These are phyloP conservation scores for Penicillium corylophilum DNA, from an alignment of 2,329 filamentous ascomycete genomes.

Conservation along the genomic window DNA sequence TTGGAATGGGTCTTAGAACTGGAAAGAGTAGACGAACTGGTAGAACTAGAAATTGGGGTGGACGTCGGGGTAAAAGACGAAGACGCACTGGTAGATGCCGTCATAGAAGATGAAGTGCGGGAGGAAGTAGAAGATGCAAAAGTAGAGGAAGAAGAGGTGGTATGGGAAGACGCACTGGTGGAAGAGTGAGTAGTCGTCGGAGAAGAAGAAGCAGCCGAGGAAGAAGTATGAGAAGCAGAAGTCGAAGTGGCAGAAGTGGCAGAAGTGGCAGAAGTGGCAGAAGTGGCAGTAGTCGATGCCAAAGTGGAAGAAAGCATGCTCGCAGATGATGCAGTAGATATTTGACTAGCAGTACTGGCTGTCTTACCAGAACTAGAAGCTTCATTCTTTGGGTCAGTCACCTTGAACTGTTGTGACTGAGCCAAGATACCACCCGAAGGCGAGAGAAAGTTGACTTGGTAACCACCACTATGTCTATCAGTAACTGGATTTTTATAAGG, in stretches of 20 bases:
- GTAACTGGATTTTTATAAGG: not conserved
- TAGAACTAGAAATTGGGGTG: slow-evolving; percentile 19
- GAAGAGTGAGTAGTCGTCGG: slow-evolving; percentile 24
- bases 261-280: slow-evolving; percentile 9
- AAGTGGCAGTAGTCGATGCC: slow-evolving; percentile 15
- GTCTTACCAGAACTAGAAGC: slow-evolving; percentile 26
- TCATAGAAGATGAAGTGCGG: slow-evolving; percentile 21
- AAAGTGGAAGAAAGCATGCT: slow-evolving; percentile 19
- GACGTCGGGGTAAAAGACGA: slow-evolving; percentile 19
- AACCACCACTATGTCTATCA: slow-evolving; percentile 29
- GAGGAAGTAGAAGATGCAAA: slow-evolving; percentile 16
- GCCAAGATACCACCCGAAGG: slow-evolving; percentile 44
- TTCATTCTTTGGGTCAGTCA: slow-evolving; percentile 18
- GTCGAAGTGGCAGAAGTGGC: slow-evolving; percentile 12
- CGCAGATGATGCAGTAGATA: slow-evolving; percentile 17
- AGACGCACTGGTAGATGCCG: slow-evolving; percentile 17
- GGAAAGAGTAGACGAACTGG: slow-evolving; percentile 17
- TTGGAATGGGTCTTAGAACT: not conserved
- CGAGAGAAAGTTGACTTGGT: slow-evolving; percentile 45
- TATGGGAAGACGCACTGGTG: slow-evolving; percentile 20
- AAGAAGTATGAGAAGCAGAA: slow-evolving; percentile 21
- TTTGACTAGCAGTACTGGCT: slow-evolving; percentile 28
- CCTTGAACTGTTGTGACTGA: slow-evolving; percentile 40
- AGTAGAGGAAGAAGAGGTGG: slow-evolving; percentile 13
- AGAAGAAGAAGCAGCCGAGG: slow-evolving; percentile 18